Evolutionary conservation across 2,329 filamentous ascomycete species (phyloP), one percentile per base, ranked within the genome.

Genomic region (Fusarium napiforme): DNA sequence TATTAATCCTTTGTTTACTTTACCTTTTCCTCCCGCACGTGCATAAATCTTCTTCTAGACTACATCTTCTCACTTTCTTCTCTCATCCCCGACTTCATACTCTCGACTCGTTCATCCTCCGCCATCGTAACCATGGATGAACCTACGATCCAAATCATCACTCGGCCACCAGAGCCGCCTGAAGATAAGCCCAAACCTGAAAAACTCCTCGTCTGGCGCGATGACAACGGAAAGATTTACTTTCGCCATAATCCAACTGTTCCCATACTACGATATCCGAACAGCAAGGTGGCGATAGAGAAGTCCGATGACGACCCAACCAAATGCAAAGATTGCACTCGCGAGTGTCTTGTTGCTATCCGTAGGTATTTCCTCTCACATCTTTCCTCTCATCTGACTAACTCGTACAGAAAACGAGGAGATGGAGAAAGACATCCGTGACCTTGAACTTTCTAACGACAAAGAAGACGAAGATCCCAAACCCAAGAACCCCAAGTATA

Each of bases 71-170:
- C 30, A 4, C 15, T 34, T n/a, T 26, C 32, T 49, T 14, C 10
- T 26, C 23, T 18, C 30, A 10, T 36, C 10, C 14, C 1, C 15
- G 30, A 14, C 56, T 16, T 14, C 7, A 52, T 26, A 26, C 34
- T 28, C 6, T 7, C 49, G 1, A 9, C 34, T 10, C 10, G 7
- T 28, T 36, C 34, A 40, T 12, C 10, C 10, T 46, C n/a, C 12
- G 15, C 18, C 18, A 3, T 0, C 7, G 15, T n/a, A 59, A 9
- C 56, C 23, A 59, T 59, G 56, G 14, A 21, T 30, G 56, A 59
- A 30, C 32, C 56, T 16, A 9, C 19, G 16, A 59, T 59, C 42
- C 56, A 59, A 49, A 50, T 59, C n/a, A 30, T 37, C 23, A 37
- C 56, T 30, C 42, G 56, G 16, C 23, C 56, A 21, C 32, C 56